phyloP scores from a whole-genome alignment of 495 filamentous ascomycete species.

The Mytilinidion resinicola region DNA sequence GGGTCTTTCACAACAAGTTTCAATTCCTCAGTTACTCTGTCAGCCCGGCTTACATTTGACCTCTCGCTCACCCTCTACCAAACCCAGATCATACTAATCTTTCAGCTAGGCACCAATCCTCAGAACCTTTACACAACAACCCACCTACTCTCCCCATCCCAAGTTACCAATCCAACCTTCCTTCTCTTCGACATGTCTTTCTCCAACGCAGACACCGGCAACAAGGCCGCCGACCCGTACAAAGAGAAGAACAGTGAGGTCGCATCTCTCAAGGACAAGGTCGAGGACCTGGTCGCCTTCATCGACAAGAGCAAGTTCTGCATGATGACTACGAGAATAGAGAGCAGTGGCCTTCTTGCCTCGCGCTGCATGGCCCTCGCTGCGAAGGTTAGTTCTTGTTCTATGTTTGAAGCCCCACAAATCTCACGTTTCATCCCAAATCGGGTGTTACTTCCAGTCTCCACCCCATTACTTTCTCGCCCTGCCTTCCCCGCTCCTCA shows the following conservation, averaged over 20 bases:
- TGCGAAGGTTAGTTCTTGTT: conserved; percentile 54
- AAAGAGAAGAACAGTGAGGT: conserved; percentile 63
- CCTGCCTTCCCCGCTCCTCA: background rate
- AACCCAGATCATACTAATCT: too few species aligned
- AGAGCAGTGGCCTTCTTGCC: conserved; percentile 52
- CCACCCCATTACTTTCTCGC: too few species aligned
- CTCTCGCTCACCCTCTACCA: too few species aligned
- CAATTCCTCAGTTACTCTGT: too few species aligned
- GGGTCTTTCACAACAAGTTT: too few species aligned
- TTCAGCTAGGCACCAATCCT: too few species aligned
- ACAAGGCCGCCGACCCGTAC: conserved; percentile 71
- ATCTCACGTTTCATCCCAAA: background rate
- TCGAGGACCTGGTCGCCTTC: conserved; percentile 67
- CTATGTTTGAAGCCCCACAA: background rate
- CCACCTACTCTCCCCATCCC: too few species aligned
- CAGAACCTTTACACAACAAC: too few species aligned
- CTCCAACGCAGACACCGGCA: conserved; percentile 54
- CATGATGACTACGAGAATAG: conserved; percentile 63
- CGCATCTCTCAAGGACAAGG: conserved; percentile 63
- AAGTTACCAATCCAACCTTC: too few species aligned
- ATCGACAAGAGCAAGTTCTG: conserved; percentile 69
- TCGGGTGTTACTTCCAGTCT: too few species aligned
- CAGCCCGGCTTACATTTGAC: too few species aligned
- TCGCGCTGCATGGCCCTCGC: conserved; percentile 88
- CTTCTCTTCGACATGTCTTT: conserved; percentile 23